Evolutionary conservation across 2,329 filamentous ascomycete genomes (phyloP).

Genomic region (Alternaria metachromatica): DNA sequence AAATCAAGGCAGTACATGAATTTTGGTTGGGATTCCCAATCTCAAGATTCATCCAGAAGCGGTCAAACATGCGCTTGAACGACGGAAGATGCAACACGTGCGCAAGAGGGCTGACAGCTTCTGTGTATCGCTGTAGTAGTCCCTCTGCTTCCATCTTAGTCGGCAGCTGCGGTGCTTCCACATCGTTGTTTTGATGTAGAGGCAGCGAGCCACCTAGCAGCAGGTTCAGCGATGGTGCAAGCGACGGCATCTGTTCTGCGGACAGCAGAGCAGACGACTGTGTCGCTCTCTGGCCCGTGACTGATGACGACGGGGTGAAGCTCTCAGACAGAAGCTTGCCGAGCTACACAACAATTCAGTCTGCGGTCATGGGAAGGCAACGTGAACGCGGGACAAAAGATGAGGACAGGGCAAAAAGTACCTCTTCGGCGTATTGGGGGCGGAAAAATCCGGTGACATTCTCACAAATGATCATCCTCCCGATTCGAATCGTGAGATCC

Average conservation of each 20-base stretch:
- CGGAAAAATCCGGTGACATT: conserved; percentile 49
- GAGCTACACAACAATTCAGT: conserved; percentile 43
- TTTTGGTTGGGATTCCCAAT: conserved; percentile 46
- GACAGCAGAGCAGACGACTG: conserved; percentile 45
- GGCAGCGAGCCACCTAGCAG: conserved; percentile 42
- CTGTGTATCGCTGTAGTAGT: conserved; percentile 43
- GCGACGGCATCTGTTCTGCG: conserved; percentile 48
- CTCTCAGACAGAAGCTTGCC: conserved; percentile 48
- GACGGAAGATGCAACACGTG: conserved; percentile 48
- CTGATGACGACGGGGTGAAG: conserved; percentile 39
- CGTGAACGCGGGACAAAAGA: conserved; percentile 9
- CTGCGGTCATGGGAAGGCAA: conserved; percentile 14
- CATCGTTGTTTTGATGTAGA: conserved; percentile 35
- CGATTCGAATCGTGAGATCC: conserved; percentile 48
- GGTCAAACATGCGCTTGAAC: conserved; percentile 46
- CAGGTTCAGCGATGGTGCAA: conserved; percentile 45
- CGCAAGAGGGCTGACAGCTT: conserved; percentile 48
- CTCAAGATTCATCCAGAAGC: conserved; percentile 47
- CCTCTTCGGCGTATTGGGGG: conserved; percentile 51
- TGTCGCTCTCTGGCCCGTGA: conserved; percentile 44
- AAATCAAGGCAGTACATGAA: conserved; percentile 46
- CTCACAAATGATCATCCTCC: conserved; percentile 50
- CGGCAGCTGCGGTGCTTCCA: conserved; percentile 41
- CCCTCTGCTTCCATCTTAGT: conserved; percentile 46
- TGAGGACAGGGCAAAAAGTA: conserved; percentile 32